Percentiles rank a stretch among this genome's conserved stretches.
phyloP scores from a whole-genome alignment of 306 rosid species.

The Prunus salicina region DNA sequence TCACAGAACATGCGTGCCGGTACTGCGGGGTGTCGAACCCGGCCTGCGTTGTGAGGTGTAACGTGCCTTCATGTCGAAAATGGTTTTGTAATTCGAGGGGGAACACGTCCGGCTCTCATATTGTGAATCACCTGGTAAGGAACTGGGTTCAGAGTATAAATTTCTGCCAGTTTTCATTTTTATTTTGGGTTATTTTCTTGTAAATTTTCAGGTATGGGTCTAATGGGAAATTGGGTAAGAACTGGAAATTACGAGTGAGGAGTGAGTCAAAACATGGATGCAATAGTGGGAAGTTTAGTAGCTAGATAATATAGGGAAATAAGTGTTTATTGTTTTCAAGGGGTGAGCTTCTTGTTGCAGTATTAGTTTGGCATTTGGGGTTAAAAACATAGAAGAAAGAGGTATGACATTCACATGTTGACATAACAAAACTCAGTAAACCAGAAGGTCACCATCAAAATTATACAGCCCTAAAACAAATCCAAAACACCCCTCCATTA shows the following conservation, averaged over 20 bases:
- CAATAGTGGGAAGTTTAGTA: background rate
- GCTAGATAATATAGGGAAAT: background rate
- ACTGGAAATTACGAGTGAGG: background rate
- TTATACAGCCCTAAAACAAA: no score
- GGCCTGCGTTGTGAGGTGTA: slow-evolving; percentile 97
- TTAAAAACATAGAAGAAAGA: background rate
- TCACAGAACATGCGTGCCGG: slow-evolving; percentile 93
- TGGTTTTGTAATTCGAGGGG: slow-evolving; percentile 99
- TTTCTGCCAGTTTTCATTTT: background rate
- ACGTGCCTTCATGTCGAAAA: slow-evolving; percentile 94
- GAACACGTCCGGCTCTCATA: slow-evolving; percentile 96
- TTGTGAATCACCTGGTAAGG: slow-evolving; percentile 96
- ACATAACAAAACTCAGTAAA: background rate
- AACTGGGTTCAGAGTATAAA: background rate
- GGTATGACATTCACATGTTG: background rate
- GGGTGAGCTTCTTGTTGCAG: background rate
- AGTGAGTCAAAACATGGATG: background rate
- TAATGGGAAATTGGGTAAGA: background rate
- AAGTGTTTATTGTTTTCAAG: background rate
- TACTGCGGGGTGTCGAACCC: slow-evolving; percentile 98
- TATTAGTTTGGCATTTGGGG: background rate
- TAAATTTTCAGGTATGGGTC: background rate
- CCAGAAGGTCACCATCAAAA: no score
- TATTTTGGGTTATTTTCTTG: background rate
- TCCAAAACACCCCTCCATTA: no score